These are phyloP conservation scores for Cladophialophora chaetospira DNA, from an alignment of 2,329 filamentous ascomycete genomes.

Conservation along the genomic window DNA sequence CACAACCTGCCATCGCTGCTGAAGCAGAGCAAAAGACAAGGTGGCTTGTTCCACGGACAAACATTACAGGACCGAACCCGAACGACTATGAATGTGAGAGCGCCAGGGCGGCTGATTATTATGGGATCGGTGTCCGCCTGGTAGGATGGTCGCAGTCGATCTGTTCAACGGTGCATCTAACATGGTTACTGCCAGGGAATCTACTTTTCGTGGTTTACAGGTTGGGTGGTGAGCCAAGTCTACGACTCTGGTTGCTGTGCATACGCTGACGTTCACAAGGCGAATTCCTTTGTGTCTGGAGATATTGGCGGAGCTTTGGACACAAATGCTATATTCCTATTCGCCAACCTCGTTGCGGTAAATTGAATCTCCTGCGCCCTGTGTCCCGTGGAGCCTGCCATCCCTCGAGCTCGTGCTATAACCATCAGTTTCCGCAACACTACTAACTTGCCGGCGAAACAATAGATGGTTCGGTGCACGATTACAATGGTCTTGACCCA, in stretches of 20 bases:
- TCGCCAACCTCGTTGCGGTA: conserved; percentile 18
- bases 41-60: conserved; percentile 17
- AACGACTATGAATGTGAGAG: conserved; percentile 19
- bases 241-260: neutral
- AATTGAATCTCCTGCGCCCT: too few relatives aligned
- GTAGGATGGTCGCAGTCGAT: neutral
- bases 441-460: too few relatives aligned
- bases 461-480: conserved; percentile 19
- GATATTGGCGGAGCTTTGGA: conserved; percentile 77
- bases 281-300: conserved; percentile 73
- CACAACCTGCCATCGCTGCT: conserved; percentile 2
- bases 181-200: conserved; percentile 6
- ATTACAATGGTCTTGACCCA: conserved; percentile 21
- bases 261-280: neutral
- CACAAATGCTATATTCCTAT: conserved; percentile 59
- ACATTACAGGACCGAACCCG: conserved; percentile 14
- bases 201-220: conserved; percentile 22
- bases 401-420: too few relatives aligned
- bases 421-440: too few relatives aligned
- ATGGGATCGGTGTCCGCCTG: conserved; percentile 20
- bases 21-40: conserved; percentile 4
- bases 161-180: neutral
- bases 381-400: too few relatives aligned
- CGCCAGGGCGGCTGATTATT: conserved; percentile 19
- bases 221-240: conserved; percentile 10